phyloP scores from a whole-genome alignment of 306 rosid genomes.

The Cucumis melo region DNA sequence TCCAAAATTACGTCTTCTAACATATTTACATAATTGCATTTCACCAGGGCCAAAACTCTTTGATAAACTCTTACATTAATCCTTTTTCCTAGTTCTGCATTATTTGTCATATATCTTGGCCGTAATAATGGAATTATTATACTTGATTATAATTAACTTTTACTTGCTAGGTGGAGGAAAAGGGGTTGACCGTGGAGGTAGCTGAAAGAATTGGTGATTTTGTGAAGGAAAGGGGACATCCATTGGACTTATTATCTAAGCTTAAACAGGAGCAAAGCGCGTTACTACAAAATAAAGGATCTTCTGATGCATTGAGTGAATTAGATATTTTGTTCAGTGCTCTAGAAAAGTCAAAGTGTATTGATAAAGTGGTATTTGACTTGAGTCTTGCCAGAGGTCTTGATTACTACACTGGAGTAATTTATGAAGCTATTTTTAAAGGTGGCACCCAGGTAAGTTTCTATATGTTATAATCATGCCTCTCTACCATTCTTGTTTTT shows the following conservation, averaged over 20 bases:
- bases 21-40: background rate
- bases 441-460: slow-evolving; percentile 70
- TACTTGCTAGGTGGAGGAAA: slow-evolving; percentile 67
- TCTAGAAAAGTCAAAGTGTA: slow-evolving; percentile 54
- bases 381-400: slow-evolving; percentile 97
- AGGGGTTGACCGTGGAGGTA: slow-evolving; percentile 62
- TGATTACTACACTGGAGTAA: slow-evolving; percentile 90
- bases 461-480: background rate
- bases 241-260: slow-evolving; percentile 53
- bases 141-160: background rate
- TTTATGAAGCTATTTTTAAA: slow-evolving; percentile 83
- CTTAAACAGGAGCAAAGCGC: slow-evolving; percentile 57
- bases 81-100: background rate
- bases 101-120: background rate
- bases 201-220: slow-evolving; percentile 69
- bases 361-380: slow-evolving; percentile 74
- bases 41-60: background rate
- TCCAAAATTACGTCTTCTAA: background rate
- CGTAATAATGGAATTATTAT: background rate
- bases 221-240: slow-evolving; percentile 74
- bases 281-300: slow-evolving; percentile 41
- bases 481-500: background rate
- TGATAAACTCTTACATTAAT: background rate
- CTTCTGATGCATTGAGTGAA: slow-evolving; percentile 61
- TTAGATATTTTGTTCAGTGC: slow-evolving; percentile 69